Base-by-base conservation (phyloP, 352 stramenopile species). In the Phytophthora citrophthora region DNA sequence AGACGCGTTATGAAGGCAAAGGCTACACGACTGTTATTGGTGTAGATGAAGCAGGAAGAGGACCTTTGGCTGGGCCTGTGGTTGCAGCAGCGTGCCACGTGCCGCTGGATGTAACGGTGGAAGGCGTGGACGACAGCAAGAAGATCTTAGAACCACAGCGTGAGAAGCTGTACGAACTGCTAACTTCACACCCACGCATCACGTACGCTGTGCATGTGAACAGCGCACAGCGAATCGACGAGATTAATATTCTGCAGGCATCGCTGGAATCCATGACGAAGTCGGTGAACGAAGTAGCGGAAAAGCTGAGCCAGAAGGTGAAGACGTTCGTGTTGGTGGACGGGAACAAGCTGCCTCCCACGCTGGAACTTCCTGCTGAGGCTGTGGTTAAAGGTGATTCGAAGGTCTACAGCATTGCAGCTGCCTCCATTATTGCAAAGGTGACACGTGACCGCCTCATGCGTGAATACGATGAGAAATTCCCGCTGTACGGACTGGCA, bases 221-320 rank as follows among this genome's bases (percentile, higher is more conserved):
- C 41, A 90, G 74, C 26, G 67, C 84, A 8, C 69, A 89, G 54
- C 75, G 88, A 4, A 99, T 99, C 77, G 98, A 99, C 76, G 88
- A 98, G 80, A 97, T 99, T 64, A 99, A 99, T 76, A 99, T 99
- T 72, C 78, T 99, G 27, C 96, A 99, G 83, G 97, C 97, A 15
- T 98, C 96, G 12, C 77, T 99, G 38, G 84, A 98, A 67, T 96
- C 84, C 10, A 99, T 99, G 97, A 74, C 74, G 47, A 88, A 96
- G 62, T 91, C 90, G 4, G 90, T 96, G 20, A 75, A 94, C 29
- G 68, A 72, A 26, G 73, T 98, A 24, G 65, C 61, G 20, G 51
- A 60, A 29, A 36, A 52, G 4, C 38, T 77, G 15, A 58, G 67
- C n/a, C 68, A 76, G 16, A 59, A 54, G 20, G 59, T 68, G 44